Percentiles rank a stretch among this genome's conserved stretches.
Evolutionary conservation across 2,329 filamentous ascomycete species (phyloP).

Genomic region (Claviceps fusiformis): DNA sequence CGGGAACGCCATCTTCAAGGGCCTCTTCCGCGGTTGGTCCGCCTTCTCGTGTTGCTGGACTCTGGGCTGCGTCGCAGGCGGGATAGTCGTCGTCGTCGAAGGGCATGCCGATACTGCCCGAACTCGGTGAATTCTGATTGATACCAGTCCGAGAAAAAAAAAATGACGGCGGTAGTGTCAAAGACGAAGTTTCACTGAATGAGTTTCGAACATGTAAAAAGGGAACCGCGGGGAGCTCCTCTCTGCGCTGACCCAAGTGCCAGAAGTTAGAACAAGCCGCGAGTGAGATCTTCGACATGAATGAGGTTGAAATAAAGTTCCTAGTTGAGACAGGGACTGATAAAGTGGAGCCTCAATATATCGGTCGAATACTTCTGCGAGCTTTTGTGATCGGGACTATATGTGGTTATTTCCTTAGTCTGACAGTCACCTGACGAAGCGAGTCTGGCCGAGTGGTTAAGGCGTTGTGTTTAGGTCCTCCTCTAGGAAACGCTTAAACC

Average conservation of each 20-base stretch:
- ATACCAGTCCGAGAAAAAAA: no score
- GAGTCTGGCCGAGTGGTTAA: conserved; percentile 42
- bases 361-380: background rate
- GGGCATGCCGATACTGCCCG: conserved; percentile 17
- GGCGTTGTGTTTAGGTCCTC: conserved; percentile 38
- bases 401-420: background rate
- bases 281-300: background rate
- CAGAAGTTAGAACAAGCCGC: background rate
- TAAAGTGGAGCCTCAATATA: background rate
- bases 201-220: background rate
- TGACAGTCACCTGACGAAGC: conserved; percentile 10
- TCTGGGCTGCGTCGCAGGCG: conserved; percentile 9
- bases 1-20: conserved; percentile 68
- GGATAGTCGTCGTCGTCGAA: conserved; percentile 32
- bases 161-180: no score
- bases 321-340: background rate
- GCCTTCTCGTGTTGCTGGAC: conserved; percentile 14
- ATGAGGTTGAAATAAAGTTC: background rate
- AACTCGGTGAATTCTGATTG: background rate
- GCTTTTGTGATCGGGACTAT: background rate
- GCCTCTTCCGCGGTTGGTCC: conserved; percentile 36
- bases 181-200: background rate
- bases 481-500: conserved; percentile 16
- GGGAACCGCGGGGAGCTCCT: background rate
- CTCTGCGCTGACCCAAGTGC: background rate